phyloP scores from a whole-genome alignment of 2,329 filamentous ascomycete genomes.

The Akanthomyces dipterigenus region DNA sequence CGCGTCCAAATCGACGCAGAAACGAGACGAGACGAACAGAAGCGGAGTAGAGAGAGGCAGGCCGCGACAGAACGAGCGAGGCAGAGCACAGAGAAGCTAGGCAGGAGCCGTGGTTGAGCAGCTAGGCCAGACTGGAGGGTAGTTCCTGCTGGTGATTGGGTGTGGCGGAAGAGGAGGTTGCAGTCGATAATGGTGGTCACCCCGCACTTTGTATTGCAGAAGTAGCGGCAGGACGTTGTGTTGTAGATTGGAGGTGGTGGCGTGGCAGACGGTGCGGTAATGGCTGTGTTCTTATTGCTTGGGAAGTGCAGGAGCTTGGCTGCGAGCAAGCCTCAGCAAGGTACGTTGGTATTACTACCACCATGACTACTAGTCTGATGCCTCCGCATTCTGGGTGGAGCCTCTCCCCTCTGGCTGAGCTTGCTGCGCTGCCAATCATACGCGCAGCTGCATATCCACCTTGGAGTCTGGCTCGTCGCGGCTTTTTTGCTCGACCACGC shows the following conservation, averaged over 20 bases:
- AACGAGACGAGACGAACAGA: neutral
- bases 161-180: constrained; percentile 9
- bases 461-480: neutral
- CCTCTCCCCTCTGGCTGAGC: constrained; percentile 3
- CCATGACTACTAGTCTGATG: constrained; percentile 9
- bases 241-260: constrained; percentile 13
- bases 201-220: constrained; percentile 13
- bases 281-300: constrained; percentile 10
- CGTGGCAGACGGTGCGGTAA: constrained; percentile 8
- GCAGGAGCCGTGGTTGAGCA: constrained; percentile 9
- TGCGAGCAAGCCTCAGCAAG: neutral
- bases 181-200: constrained; percentile 9
- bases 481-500: neutral
- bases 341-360: constrained; percentile 9
- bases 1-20: constrained; percentile 2
- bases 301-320: neutral
- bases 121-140: constrained; percentile 1
- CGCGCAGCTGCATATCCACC: neutral
- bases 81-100: constrained; percentile 2
- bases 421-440: neutral
- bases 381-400: constrained; percentile 13
- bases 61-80: neutral
- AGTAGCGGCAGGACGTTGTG: neutral
- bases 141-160: constrained; percentile 10
- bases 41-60: constrained; percentile 2